Conservation (phyloP, 202 grass and related monocot genomes). For the Schoenoplectus tabernaemontani region DNA sequence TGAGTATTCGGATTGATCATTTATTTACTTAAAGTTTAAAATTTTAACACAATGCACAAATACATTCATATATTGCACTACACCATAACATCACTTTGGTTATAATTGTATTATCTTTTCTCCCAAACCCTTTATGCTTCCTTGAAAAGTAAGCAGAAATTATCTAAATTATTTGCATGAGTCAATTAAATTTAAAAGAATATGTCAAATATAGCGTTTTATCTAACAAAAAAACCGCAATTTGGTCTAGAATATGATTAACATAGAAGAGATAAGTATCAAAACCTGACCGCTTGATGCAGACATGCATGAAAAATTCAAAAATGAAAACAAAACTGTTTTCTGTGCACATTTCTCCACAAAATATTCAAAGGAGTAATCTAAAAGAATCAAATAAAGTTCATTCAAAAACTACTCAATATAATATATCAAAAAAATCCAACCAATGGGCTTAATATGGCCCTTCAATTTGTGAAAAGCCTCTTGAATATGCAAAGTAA, state of each 20-base stretch:
- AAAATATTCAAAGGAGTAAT: not conserved
- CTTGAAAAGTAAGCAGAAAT: not conserved
- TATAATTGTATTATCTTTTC: no score
- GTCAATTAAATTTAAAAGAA: conserved; percentile 6
- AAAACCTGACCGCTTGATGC: not conserved
- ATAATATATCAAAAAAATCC: not conserved
- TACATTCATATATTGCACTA: no score
- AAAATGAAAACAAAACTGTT: not conserved
- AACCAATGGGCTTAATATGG: not conserved
- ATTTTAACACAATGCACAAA: no score
- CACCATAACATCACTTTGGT: no score
- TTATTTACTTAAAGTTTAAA: no score
- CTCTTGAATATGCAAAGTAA: not conserved
- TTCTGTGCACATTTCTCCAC: not conserved
- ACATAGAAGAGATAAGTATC: not conserved
- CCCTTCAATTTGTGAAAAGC: not conserved
- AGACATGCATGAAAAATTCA: not conserved
- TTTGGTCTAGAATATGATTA: not conserved
- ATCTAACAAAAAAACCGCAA: not conserved
- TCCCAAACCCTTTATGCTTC: not conserved
- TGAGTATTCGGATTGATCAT: no score
- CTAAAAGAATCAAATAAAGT: not conserved
- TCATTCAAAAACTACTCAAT: not conserved
- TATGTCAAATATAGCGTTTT: not conserved
- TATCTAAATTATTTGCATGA: not conserved